Evolutionary conservation across 192 early-diverging fungal species (phyloP), one percentile per base, ranked within the genome.

Genomic region (Coemansia sp.): DNA sequence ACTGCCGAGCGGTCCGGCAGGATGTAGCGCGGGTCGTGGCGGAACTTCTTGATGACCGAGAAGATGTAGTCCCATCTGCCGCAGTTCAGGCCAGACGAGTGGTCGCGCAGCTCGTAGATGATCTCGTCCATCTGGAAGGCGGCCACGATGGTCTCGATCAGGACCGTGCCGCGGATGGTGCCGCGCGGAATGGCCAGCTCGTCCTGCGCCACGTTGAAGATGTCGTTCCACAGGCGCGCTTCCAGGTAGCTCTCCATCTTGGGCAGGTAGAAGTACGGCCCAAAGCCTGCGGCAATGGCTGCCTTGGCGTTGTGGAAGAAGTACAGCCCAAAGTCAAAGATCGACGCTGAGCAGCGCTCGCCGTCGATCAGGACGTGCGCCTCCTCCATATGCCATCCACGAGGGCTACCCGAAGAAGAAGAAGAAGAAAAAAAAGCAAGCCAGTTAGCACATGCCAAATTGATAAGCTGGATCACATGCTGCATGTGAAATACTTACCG

Each of bases 41-140:
- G 88, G 84, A 98, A 87, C 83, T 93, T 92, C 82, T 98, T 98
- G 85, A 98, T 98, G 65, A 92, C 88, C 8, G 90, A 92, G 79
- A 98, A 98, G 80, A 98, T 98, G 83, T 98, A 98, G 82, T 98
- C 96, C 96, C 96, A 98, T 45, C 96, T 87, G 44, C 96, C 96
- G 82, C 96, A 98, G 92, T 98, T 98, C 43, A 98, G 84, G 6
- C 96, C 96, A 16, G 94, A 87, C 35, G 96, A 98, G 84, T 98
- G 96, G 21, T 98, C 89, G 74, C 96, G 93, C 44, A 98, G 83
- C 85, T 98, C 96, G 68, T 92, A 98, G 79, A 98, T 98, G 68
- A 98, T 95, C 80, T 98, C 96, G 61, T 98, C 96, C 96, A 98
- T 98, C 80, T 98, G 93, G 72, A 91, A 98, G 31, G 94, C 87